Conservation (phyloP, 2,329 filamentous ascomycete genomes). For the Cercospora brassicicola region DNA sequence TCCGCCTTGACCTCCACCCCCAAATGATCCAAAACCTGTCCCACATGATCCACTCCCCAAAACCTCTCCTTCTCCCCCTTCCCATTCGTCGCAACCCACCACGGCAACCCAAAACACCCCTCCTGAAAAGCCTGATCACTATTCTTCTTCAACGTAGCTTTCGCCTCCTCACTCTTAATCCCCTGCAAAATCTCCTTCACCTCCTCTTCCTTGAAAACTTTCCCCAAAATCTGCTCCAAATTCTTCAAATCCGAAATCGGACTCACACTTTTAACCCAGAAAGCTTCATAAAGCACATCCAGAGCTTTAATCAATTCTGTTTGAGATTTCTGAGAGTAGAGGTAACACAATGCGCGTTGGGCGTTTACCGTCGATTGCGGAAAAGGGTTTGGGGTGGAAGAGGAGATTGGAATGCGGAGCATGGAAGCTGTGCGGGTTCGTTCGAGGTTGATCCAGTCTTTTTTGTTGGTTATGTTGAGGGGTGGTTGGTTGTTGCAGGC, state of each 20-base stretch:
- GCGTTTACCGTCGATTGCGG: conserved; percentile 54
- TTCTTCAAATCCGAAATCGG: conserved; percentile 49
- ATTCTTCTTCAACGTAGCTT: conserved; percentile 50
- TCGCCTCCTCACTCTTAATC: conserved; percentile 45
- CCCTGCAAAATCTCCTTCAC: conserved; percentile 43
- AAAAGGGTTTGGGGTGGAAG: conserved; percentile 51
- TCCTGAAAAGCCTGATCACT: conserved; percentile 54
- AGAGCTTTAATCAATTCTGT: conserved; percentile 45
- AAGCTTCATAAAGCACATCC: conserved; percentile 51
- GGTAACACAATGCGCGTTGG: conserved; percentile 55
- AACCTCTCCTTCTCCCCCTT: conserved; percentile 56
- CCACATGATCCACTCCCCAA: conserved; percentile 63
- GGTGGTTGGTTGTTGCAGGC: conserved; percentile 56
- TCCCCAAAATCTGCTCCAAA: conserved; percentile 47
- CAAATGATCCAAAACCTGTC: conserved; percentile 55
- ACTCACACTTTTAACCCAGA: conserved; percentile 53
- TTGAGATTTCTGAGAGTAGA: conserved; percentile 46
- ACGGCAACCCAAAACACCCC: conserved; percentile 63
- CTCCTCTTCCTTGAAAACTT: conserved; percentile 48
- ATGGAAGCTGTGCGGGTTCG: conserved; percentile 55
- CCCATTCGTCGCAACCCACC: conserved; percentile 57
- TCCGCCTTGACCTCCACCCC: conserved; percentile 48
- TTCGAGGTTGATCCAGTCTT: conserved; percentile 57
- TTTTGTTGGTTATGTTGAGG: conserved; percentile 61
- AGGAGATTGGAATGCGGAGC: conserved; percentile 56